Evolutionary conservation across 108 stramenopile species (phyloP).

Genomic region (Cyclotella atomus): DNA sequence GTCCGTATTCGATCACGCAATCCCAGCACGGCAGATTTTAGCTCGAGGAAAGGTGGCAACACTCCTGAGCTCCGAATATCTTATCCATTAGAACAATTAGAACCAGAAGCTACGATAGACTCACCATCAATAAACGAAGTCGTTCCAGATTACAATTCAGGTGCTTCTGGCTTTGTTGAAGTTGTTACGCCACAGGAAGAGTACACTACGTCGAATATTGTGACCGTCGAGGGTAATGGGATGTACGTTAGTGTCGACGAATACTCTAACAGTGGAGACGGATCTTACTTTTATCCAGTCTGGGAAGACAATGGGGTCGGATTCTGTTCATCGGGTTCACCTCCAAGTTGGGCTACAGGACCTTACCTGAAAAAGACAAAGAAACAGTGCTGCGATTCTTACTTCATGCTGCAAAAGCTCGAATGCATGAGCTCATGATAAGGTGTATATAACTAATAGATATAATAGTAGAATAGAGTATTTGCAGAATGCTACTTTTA

Average conservation of each 20-base stretch:
- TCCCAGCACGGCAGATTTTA: conserved; percentile 22
- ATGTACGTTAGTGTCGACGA: conserved; percentile 26
- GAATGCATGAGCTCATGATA: conserved; percentile 28
- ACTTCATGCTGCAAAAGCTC: conserved; percentile 29
- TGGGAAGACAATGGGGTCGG: conserved; percentile 29
- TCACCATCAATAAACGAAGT: not conserved
- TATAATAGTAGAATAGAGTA: not conserved
- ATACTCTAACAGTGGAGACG: not conserved
- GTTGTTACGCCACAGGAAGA: not conserved
- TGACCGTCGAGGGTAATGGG: conserved; percentile 1
- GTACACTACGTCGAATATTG: conserved; percentile 6
- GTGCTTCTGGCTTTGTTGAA: not conserved
- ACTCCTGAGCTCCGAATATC: conserved; percentile 35
- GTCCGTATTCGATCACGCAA: conserved; percentile 20
- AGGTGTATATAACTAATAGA: no score
- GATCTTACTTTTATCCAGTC: conserved; percentile 31
- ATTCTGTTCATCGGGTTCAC: conserved; percentile 18
- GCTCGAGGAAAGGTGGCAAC: conserved; percentile 35
- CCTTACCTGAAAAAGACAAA: conserved; percentile 44
- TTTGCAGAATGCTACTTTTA: not conserved
- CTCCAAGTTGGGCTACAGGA: conserved; percentile 46
- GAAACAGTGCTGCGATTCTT: conserved; percentile 37
- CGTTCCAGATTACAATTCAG: not conserved
- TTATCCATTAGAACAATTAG: conserved; percentile 3
- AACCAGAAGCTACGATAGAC: not conserved